Evolutionary conservation across 2,329 filamentous ascomycete genomes (phyloP).

Genomic region (Hypoxylon sp.): DNA sequence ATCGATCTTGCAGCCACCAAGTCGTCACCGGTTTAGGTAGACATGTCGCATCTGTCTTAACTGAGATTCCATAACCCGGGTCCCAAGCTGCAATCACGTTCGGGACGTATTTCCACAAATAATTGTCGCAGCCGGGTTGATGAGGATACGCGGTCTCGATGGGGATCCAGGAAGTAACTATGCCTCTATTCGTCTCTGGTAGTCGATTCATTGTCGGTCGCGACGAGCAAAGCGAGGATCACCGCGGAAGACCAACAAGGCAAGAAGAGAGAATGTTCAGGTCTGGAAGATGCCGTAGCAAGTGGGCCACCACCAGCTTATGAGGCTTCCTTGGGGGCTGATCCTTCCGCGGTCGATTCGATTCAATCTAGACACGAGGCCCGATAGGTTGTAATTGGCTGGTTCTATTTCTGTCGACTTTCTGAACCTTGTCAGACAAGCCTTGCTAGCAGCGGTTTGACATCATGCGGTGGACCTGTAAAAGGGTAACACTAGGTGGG

Average conservation of each 20-base stretch:
- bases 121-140: slow-evolving; percentile 38
- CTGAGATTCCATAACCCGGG: slow-evolving; percentile 42
- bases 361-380: slow-evolving; percentile 18
- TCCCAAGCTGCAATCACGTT: slow-evolving; percentile 42
- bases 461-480: slow-evolving; percentile 26
- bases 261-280: slow-evolving; percentile 20
- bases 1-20: slow-evolving; percentile 45
- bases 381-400: slow-evolving; percentile 23
- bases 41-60: slow-evolving; percentile 30
- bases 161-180: slow-evolving; percentile 46
- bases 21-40: slow-evolving; percentile 43
- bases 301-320: slow-evolving; percentile 34
- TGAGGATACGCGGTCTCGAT: slow-evolving; percentile 37
- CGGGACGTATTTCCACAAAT: slow-evolving; percentile 37
- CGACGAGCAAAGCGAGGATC: slow-evolving; percentile 17
- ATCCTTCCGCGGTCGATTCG: slow-evolving; percentile 19
- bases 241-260: slow-evolving; percentile 10
- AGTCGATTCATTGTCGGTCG: slow-evolving; percentile 41
- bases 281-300: slow-evolving; percentile 16
- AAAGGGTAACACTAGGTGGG: slow-evolving; percentile 2
- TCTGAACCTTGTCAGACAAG: slow-evolving; percentile 30
- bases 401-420: slow-evolving; percentile 41
- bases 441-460: slow-evolving; percentile 15
- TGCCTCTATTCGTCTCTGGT: slow-evolving; percentile 42
- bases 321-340: slow-evolving; percentile 15